Base-by-base conservation (phyloP, 208 protist species). In the Naegleria lovaniensis region DNA sequence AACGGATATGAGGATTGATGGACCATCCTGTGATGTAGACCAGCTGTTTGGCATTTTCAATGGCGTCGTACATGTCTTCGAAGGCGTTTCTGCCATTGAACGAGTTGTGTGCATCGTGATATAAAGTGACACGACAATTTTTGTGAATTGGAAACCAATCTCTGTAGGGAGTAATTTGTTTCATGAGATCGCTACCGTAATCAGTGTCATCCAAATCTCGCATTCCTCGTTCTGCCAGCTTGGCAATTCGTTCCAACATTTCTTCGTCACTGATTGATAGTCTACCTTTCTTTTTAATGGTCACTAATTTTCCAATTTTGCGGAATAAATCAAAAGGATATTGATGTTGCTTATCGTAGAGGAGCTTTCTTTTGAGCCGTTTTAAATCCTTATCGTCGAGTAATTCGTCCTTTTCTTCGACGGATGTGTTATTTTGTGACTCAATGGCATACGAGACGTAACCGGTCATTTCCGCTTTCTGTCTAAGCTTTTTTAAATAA, bases 1-100 rank as follows among this genome's bases (percentile, higher is more conserved):
- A 13, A 84, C 52, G 51, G 39, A 90, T 90, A 25, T 76, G 16
- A 0, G 16, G 85, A 43, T 58, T 48, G 22, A 93, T 90, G 0
- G 90, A 93, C 92, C 92, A 93, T n/a, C 92, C 92, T 13, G 90
- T 48, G 48, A 93, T 92, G 48, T 93, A 93, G 38, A 93, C 94
- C 33, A 94, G 92, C 29, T 90, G 15, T 19, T 91, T 67, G 16
- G 92, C 92, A 48, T 41, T 75, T 43, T 85, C 83, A n/a, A 92
- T 48, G 15, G 41, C 25, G n/a, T 92, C 39, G 33, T 87, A 92
- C 55, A 92, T 33, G 16, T 92, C 91, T 22, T 75, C 16, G 43
- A 90, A 92, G 51, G 33, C 41, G 22, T 86, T 33, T n/a, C 83
- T 41, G 33, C 88, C 79, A 39, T 92, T 79, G 1, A 91, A 92